phyloP scores from a whole-genome alignment of 306 rosid species.

The Benincasa hispida region DNA sequence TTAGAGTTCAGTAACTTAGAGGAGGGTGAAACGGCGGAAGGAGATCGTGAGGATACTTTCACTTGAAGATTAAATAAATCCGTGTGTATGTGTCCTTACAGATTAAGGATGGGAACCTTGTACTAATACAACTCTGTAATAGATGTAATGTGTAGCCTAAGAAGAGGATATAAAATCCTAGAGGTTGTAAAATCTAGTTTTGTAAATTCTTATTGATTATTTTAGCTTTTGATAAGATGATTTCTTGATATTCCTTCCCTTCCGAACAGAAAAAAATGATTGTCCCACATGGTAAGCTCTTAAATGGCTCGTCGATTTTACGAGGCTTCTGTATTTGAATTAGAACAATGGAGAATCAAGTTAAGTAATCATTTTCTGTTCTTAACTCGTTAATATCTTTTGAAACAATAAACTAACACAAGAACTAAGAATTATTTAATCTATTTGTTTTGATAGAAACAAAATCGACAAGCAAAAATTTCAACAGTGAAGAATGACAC shows the following conservation, averaged over 20 bases:
- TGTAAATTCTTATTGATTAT: neutral
- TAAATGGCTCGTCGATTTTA: neutral
- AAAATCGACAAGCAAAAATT: too few relatives aligned
- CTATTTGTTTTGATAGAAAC: neutral
- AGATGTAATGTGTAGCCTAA: neutral
- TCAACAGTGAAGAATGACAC: too few relatives aligned
- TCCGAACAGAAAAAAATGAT: neutral
- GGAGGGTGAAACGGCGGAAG: constrained; percentile 77
- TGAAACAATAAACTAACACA: neutral
- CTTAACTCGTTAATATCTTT: too few relatives aligned
- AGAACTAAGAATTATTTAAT: neutral
- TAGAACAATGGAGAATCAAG: neutral
- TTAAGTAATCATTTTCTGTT: neutral
- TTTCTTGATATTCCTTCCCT: neutral
- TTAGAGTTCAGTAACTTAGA: constrained; percentile 90
- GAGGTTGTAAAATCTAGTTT: constrained; percentile 2
- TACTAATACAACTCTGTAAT: neutral
- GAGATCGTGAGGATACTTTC: constrained; percentile 82
- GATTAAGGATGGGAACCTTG: neutral
- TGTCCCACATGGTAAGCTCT: neutral
- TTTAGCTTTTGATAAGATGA: neutral
- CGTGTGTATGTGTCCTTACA: neutral
- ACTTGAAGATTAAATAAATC: constrained; percentile 11
- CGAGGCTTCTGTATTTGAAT: neutral
- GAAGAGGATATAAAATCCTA: neutral